A percentile compares a stretch with the other conserved stretches of the same genome.
These are phyloP conservation scores for Candida rishiriensis DNA, from an alignment of 805 yeast genomes.

Conservation along the genomic window DNA sequence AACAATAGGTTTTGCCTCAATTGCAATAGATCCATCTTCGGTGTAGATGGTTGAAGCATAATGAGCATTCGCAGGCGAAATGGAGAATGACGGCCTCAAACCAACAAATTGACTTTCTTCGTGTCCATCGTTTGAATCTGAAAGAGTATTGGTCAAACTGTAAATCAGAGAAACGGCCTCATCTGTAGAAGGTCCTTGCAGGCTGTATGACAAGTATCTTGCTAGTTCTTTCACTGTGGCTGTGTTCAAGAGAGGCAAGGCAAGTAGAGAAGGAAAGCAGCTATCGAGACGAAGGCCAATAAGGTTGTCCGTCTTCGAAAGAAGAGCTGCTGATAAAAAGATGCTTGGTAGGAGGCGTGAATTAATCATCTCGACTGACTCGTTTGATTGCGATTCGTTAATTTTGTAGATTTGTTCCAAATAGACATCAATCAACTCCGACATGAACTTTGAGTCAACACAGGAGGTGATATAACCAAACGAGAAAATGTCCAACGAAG, in stretches of 20 bases:
- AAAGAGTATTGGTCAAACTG: constrained; percentile 68
- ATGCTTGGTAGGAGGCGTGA: constrained; percentile 41
- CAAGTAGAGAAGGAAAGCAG: constrained; percentile 46
- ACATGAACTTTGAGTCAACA: constrained; percentile 39
- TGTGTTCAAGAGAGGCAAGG: constrained; percentile 46
- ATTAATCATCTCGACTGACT: constrained; percentile 44
- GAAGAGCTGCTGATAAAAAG: constrained; percentile 31
- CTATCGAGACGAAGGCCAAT: constrained; percentile 33
- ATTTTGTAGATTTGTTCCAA: constrained; percentile 30
- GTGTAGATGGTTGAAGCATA: constrained; percentile 10
- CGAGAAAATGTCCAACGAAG: constrained; percentile 55
- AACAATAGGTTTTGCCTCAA: constrained; percentile 29
- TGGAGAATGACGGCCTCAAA: constrained; percentile 9
- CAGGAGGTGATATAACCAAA: constrained; percentile 47
- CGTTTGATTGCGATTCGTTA: constrained; percentile 39
- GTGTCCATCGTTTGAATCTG: constrained; percentile 40
- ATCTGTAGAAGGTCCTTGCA: constrained; percentile 71
- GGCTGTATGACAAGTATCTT: constrained; percentile 56
- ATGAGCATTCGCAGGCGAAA: constrained; percentile 6
- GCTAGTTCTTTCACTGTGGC: constrained; percentile 50
- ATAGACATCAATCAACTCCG: constrained; percentile 44
- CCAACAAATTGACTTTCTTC: constrained; percentile 27
- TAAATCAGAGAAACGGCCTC: constrained; percentile 80
- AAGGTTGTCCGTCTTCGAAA: constrained; percentile 35
- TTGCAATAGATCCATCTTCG: constrained; percentile 15